Base-by-base conservation (phyloP, 2,329 filamentous ascomycete genomes). In the Neoscytalidium dimidiatum region DNA sequence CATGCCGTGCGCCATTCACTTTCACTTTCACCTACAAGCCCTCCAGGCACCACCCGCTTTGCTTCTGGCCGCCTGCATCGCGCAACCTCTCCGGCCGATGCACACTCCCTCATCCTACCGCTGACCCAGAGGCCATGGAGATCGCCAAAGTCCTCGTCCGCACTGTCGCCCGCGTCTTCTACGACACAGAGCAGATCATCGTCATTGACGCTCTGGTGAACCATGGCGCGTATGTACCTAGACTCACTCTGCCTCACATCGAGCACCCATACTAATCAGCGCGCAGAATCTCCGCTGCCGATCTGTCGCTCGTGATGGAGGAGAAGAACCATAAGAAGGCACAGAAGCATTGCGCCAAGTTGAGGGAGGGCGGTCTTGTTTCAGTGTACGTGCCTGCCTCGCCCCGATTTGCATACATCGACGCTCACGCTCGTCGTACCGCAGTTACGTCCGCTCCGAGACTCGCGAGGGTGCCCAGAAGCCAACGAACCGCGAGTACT, bases 261-360 rank as follows among this genome's bases (percentile, higher is more conserved):
- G n/a, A 29, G 17, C 46, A n/a, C 3, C 35, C 19, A 56, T 26
- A 62, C 67, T 69, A 48, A 69, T 52, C 56, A 21, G 44, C 69
- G 67, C 48, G 71, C 73, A 88, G 86, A 64, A 84, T 98, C 66
- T 90, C 92, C 73, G 92, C 96, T 74, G 90, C 93, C 73, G 95
- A 99, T 73, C 84, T 99, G 67, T 91, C 92, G 48, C 90, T 92
- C 72, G 83, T 98, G 26, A 90, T 97, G 79, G 75, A 78, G 56
- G 71, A 70, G 80, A 94, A 96, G 80, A 94, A 97, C 75, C 89
- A 89, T 44, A 98, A 99, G 76, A 92, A 96, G 72, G 85, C 98
- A 48, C 92, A 95, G 75, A 96, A 94, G 77, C 86, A 96, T 31
- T 94, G 92, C 76, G 93, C 90, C 66, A 90, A 88, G 71, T 85